Evolutionary conservation across 1,284 basidiomycete species (phyloP), one percentile per base, ranked within the genome.

Genomic region (Sporisorium reilianum): DNA sequence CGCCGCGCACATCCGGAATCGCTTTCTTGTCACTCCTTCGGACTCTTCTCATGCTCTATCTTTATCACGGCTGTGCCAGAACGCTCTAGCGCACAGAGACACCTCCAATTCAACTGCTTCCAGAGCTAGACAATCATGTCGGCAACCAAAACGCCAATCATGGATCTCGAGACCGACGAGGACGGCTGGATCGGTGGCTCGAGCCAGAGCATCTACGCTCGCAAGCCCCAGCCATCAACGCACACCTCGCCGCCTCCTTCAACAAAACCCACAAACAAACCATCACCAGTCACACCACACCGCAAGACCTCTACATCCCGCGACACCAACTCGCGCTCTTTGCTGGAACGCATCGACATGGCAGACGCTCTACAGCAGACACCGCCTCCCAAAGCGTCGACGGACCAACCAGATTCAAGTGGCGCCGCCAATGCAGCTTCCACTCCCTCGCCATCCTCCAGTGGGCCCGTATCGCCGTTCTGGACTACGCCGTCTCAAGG

Each of bases 191-290:
- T 74, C 36, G 64, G 72, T 11, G 77, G 77, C 22, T 57, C 74
- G 7, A 70, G 60, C 30, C 59, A 74, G 56, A 79, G 77, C 72
- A 77, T 77, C 48, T 72, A 79, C 53, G 77, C 77, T 32, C 55
- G 45, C 41, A 63, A 66, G 32, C 28, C 65, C 3, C 25, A 55
- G 8, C 22, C 56, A 4, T 46, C 57, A 12, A 42, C 49, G 1
- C 55, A 64, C n/a, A 34, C 61, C 5, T 57, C 70, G 11, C 64
- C 70, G 6, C 75, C 60, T 56, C 66, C 60, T 7, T 46, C 61
- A 20, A 8, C 61, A 14, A 67, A 56, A 20, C 28, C 34, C 2
- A 38, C 34, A 25, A 61, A 28, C 25, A 67, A 61, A n/a, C 42
- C 41, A 3, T 52, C 58, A n/a, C 66, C 66, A n/a, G 48, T 44